A percentile compares a stretch with the other conserved stretches of the same genome.
Conservation (phyloP, 2,329 filamentous ascomycete genomes). For the Stagonosporopsis cucurbitacearum region DNA sequence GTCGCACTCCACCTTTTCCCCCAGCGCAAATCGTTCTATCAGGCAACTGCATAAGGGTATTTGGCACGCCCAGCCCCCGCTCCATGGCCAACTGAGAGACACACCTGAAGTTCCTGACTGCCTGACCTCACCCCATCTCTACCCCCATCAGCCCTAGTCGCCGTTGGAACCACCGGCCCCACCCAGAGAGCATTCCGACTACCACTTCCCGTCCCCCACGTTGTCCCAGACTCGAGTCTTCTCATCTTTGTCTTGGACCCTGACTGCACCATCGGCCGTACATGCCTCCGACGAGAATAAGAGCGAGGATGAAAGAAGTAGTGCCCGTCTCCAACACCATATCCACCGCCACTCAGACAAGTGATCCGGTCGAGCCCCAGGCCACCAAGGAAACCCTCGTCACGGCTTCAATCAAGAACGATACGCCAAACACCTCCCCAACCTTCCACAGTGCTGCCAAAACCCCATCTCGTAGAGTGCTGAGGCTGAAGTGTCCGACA, state of each 20-base stretch:
- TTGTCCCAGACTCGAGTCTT: slow-evolving; percentile 20
- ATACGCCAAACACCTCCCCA: slow-evolving; percentile 40
- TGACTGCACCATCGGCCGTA: slow-evolving; percentile 21
- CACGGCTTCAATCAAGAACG: slow-evolving; percentile 35
- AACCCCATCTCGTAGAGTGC: slow-evolving; percentile 40
- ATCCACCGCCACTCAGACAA: slow-evolving; percentile 33
- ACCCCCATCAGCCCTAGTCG: slow-evolving; percentile 34
- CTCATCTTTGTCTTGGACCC: slow-evolving; percentile 22
- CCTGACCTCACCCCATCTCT: slow-evolving; percentile 26
- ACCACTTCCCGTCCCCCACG: slow-evolving; percentile 21
- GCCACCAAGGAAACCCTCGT: slow-evolving; percentile 39
- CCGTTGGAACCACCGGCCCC: slow-evolving; percentile 40
- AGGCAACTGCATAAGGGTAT: slow-evolving; percentile 43
- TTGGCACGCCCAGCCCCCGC: slow-evolving; percentile 40
- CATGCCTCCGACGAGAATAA: slow-evolving; percentile 45
- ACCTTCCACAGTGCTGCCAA: slow-evolving; percentile 40
- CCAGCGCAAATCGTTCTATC: slow-evolving; percentile 44
- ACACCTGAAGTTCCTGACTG: slow-evolving; percentile 29
- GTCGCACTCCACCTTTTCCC: slow-evolving; percentile 37
- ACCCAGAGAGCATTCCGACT: slow-evolving; percentile 34
- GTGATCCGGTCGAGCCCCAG: slow-evolving; percentile 33
- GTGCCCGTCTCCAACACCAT: slow-evolving; percentile 18
- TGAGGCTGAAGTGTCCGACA: slow-evolving; percentile 60
- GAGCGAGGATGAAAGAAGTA: slow-evolving; percentile 46
- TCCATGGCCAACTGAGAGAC: slow-evolving; percentile 35